Base-by-base conservation (phyloP, 495 filamentous ascomycete species). In the Penicillium macrosclerotiorum region DNA sequence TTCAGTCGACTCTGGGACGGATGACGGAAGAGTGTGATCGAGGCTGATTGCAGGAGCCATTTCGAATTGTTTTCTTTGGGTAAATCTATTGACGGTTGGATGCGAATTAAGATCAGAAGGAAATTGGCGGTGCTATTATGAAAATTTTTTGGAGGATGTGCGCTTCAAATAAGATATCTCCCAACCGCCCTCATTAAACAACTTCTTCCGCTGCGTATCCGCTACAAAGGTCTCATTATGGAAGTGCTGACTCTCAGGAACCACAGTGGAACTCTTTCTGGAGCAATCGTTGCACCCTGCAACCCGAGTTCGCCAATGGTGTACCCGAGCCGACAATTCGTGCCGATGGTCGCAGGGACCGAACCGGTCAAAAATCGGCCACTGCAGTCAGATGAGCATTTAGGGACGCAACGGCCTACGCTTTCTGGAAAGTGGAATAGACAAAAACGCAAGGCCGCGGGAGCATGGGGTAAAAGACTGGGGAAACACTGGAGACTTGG, bases 41-140 rank as follows among this genome's bases (percentile, higher is more conserved):
- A 56, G 54, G 35, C 52, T 32, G 29, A 63, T 45, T 19, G 57
- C 46, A 38, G 63, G 63, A 38, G 57, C 42, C 63, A 66, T 66
- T 47, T 39, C 63, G 36, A 25, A n/a, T n/a, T n/a, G n/a, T n/a
- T n/a, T n/a, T n/a, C n/a, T n/a, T n/a, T n/a, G n/a, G n/a, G n/a
- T n/a, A n/a, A n/a, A n/a, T n/a, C n/a, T n/a, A n/a, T n/a, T n/a
- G n/a, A n/a, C 13, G 26, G 13, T 24, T 32, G 25, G n/a, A 5
- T 5, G 13, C n/a, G 11, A 8, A 42, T 29, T 8, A 27, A 27
- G 25, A 27, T 27, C 25, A 12, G 16, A 27, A 27, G n/a, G n/a
- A 20, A 17, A 5, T 8, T 17, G 5, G 31, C 13, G 3, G 14
- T 16, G 12, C 12, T 35, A 8, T 4, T 17, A 35, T 3, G 2